phyloP scores from a whole-genome alignment of 2,329 filamentous ascomycete species.

The Diplocarpon rosae region DNA sequence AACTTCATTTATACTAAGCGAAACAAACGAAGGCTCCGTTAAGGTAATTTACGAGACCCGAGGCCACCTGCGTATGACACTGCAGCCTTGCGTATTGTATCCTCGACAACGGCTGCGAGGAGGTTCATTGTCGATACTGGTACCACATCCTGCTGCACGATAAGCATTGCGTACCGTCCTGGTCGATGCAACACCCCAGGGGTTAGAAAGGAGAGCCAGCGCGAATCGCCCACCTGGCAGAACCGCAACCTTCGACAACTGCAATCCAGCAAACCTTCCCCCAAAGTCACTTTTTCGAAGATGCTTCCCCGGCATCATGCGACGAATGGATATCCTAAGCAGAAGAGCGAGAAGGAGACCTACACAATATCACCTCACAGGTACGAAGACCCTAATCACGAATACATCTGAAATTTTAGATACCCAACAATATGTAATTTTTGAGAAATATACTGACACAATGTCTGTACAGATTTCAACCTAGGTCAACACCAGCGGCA shows the following conservation, averaged over 20 bases:
- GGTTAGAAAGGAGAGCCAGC: conserved; percentile 18
- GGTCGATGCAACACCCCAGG: conserved; percentile 17
- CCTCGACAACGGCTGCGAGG: not conserved
- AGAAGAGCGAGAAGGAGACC: conserved; percentile 37
- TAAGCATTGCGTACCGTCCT: conserved; percentile 8
- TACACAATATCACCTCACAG: conserved; percentile 86
- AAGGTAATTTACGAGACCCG: not conserved
- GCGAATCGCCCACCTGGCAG: conserved; percentile 16
- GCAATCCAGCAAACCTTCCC: not conserved
- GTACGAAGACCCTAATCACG: conserved; percentile 37
- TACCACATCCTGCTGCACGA: conserved; percentile 4
- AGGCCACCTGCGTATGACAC: too few relatives aligned
- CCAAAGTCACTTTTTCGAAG: conserved; percentile 30
- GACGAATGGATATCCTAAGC: conserved; percentile 68
- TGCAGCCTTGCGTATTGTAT: not conserved
- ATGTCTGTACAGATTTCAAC: conserved; percentile 59
- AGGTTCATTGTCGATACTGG: conserved; percentile 3
- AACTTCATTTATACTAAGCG: not conserved
- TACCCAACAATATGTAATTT: not conserved
- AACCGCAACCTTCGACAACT: conserved; percentile 8
- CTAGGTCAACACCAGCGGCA: conserved; percentile 61
- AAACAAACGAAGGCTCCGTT: not conserved
- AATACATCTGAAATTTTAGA: not conserved
- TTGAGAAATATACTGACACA: conserved; percentile 13
- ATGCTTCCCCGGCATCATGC: conserved; percentile 79